phyloP scores from a whole-genome alignment of 345 rosid genomes.

The Physaria fendleri region DNA sequence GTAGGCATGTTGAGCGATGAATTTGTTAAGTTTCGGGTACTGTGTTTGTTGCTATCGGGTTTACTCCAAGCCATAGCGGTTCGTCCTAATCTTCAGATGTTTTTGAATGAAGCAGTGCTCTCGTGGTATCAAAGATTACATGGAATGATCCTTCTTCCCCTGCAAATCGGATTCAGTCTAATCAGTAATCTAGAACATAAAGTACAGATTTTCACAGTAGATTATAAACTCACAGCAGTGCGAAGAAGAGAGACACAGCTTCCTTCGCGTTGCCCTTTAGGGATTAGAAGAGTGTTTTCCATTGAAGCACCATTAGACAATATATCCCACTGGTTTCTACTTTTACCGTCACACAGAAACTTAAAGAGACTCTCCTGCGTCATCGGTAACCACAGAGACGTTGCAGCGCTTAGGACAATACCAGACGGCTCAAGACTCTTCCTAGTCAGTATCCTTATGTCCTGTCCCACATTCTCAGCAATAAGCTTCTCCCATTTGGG shows the following conservation, averaged over 20 bases:
- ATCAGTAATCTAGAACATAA: background rate
- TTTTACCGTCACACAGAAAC: slow-evolving; percentile 42
- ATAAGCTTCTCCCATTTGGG: slow-evolving; percentile 49
- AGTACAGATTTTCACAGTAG: background rate
- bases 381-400: slow-evolving; percentile 62
- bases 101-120: slow-evolving; percentile 79
- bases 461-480: slow-evolving; percentile 37
- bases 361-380: slow-evolving; percentile 49
- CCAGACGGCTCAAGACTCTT: slow-evolving; percentile 46
- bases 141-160: slow-evolving; percentile 39
- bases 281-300: slow-evolving; percentile 39
- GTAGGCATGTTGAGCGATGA: slow-evolving; percentile 45
- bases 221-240: slow-evolving; percentile 37
- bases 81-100: slow-evolving; percentile 79
- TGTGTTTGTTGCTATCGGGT: slow-evolving; percentile 53
- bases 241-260: slow-evolving; percentile 49
- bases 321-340: slow-evolving; percentile 57
- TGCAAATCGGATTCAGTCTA: slow-evolving; percentile 11
- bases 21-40: slow-evolving; percentile 44
- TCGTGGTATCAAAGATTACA: slow-evolving; percentile 94
- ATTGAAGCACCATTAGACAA: slow-evolving; percentile 40
- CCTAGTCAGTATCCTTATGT: slow-evolving; percentile 46
- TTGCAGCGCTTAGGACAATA: slow-evolving; percentile 46
- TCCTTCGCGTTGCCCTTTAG: slow-evolving; percentile 36
- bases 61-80: slow-evolving; percentile 51